A percentile compares a stretch with the other conserved stretches of the same genome.
Conservation (phyloP, 108 stramenopile species). For the Discostella stelligeroides region DNA sequence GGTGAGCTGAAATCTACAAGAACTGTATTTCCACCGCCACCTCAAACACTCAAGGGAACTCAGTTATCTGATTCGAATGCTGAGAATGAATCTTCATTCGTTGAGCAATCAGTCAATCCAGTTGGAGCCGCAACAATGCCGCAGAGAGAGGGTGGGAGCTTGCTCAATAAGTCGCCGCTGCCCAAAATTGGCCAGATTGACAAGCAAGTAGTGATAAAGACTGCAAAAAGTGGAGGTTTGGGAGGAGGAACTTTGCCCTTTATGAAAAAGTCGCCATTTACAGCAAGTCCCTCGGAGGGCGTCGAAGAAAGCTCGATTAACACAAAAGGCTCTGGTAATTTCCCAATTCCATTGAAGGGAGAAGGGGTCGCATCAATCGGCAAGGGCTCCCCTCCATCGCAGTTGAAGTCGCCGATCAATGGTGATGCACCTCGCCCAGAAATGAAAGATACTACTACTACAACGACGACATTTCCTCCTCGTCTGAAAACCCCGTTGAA, state of each 20-base stretch:
- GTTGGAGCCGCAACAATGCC: neutral
- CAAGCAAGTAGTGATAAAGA: neutral
- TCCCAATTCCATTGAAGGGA: constrained; percentile 2
- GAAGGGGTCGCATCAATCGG: neutral
- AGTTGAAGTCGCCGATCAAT: neutral
- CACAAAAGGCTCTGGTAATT: neutral
- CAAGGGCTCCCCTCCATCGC: neutral
- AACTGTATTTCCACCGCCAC: neutral
- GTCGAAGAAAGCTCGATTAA: neutral
- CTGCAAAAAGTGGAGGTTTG: neutral
- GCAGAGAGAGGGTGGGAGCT: neutral
- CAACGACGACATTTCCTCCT: neutral
- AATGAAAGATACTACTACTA: no score
- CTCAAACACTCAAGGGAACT: neutral
- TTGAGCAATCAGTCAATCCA: neutral
- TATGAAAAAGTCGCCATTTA: constrained; percentile 10
- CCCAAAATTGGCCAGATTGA: neutral
- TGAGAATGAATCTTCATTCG: neutral
- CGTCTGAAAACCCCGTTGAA: neutral
- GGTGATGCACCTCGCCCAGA: no score
- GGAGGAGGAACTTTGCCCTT: constrained; percentile 7
- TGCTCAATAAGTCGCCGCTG: neutral
- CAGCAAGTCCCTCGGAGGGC: neutral
- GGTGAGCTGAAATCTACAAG: neutral
- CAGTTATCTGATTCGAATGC: neutral